Base-by-base conservation (phyloP, 768 basidiomycete genomes). In the Cyclocybe cylindracea region DNA sequence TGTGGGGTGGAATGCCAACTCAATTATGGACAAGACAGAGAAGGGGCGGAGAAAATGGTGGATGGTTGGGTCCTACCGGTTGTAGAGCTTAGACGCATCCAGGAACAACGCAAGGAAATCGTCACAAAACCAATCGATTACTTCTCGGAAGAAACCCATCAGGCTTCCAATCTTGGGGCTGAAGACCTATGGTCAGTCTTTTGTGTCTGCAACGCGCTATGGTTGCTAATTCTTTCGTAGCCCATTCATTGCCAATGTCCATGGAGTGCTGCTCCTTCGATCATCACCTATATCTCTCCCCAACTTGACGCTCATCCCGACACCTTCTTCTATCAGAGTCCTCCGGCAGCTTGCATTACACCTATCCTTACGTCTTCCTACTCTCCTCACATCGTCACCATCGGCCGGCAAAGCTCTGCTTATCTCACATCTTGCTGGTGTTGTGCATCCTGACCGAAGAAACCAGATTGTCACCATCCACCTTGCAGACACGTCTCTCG, bases 401-500 rank as follows among this genome's bases (percentile, higher is more conserved):
- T 95, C 94, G 1, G 84, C 91, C 1, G 97, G 97, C 44, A 98
- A 98, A 65, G 83, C 87, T 0, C 76, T 93, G 5, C 69, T 94
- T 10, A 70, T 98, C 19, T 77, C 84, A 10, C 84, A 97, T 58
- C 83, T 98, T 31, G 87, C 91, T 8, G 71, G 76, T 8, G 60
- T 76, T 8, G 67, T 98, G 9, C 77, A 84, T 62, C 86, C 91
- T 0, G 72, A 72, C 14, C 62, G 70, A 6, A 75, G 70, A 46
- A 86, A 87, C 53, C 85, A 92, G 40, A 79, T 97, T 38, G 79
- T 98, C 32, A 86, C 82, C 1, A 86, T 99, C 52, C 90, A 96
- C 60, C 84, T 98, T 19, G 92, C 94, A 5, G 97, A 98, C 60
- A 96, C 94, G 0, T 96, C 96, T 2, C 78, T 99, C 40, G 96